A percentile compares a stretch with the other conserved stretches of the same genome.
Conservation (phyloP, 306 rosid genomes). For the Acacia melanoxylon region DNA sequence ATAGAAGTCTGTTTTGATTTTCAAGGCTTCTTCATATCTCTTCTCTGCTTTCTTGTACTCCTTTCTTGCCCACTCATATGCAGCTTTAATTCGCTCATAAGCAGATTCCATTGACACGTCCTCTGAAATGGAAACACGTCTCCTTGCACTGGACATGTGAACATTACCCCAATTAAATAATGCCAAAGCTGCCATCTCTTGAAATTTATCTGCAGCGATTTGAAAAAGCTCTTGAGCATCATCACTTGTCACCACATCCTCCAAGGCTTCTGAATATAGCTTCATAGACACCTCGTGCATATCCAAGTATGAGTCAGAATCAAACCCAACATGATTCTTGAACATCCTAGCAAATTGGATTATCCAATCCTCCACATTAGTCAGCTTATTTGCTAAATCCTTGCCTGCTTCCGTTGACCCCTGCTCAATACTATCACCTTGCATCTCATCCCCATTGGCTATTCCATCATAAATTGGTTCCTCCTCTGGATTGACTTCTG, state of each 20-base stretch:
- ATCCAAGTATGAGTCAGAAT: slow-evolving; percentile 62
- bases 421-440: slow-evolving; percentile 32
- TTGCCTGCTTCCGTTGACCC: slow-evolving; percentile 39
- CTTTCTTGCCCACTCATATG: slow-evolving; percentile 61
- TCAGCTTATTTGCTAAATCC: slow-evolving; percentile 28
- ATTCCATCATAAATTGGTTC: slow-evolving; percentile 60
- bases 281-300: slow-evolving; percentile 69
- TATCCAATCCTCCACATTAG: slow-evolving; percentile 62
- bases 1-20: slow-evolving; percentile 72
- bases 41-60: slow-evolving; percentile 66
- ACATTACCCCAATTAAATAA: slow-evolving; percentile 73
- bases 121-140: slow-evolving; percentile 53
- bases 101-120: slow-evolving; percentile 56
- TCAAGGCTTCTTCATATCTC: slow-evolving; percentile 76
- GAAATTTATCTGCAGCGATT: slow-evolving; percentile 68
- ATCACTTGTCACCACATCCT: slow-evolving; percentile 54
- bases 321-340: slow-evolving; percentile 78
- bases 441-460: slow-evolving; percentile 29
- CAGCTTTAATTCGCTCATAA: slow-evolving; percentile 54
- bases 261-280: slow-evolving; percentile 70
- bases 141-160: slow-evolving; percentile 73
- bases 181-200: slow-evolving; percentile 75
- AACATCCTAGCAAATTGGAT: slow-evolving; percentile 66
- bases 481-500: slow-evolving; percentile 53
- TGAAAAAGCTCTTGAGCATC: slow-evolving; percentile 67